Conservation (phyloP, 805 yeast genomes). For the Candida awuae region DNA sequence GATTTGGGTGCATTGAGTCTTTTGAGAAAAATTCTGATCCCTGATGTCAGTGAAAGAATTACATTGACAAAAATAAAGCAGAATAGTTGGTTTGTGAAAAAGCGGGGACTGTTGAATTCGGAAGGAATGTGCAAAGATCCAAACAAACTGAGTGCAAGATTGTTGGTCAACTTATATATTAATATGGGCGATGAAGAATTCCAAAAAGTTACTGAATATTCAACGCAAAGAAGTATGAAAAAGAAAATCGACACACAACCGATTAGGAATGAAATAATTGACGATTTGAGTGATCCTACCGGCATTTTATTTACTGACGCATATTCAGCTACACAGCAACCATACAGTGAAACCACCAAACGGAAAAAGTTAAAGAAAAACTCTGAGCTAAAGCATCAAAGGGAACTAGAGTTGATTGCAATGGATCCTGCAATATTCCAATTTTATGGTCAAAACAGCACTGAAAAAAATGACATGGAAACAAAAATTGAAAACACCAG, state of each 20-base stretch:
- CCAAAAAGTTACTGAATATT: slow-evolving; percentile 22
- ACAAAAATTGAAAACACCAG: slow-evolving; percentile 12
- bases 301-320: slow-evolving; percentile 20
- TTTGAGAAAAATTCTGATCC: slow-evolving; percentile 44
- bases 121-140: slow-evolving; percentile 51
- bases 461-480: slow-evolving; percentile 12
- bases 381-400: slow-evolving; percentile 21
- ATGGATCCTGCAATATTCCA: slow-evolving; percentile 46
- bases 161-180: slow-evolving; percentile 45
- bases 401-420: slow-evolving; percentile 31
- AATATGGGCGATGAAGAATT: slow-evolving; percentile 45
- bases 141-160: slow-evolving; percentile 38
- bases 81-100: slow-evolving; percentile 50
- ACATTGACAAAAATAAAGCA: slow-evolving; percentile 33
- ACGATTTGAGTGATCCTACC: slow-evolving; percentile 26
- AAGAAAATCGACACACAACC: slow-evolving; percentile 40
- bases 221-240: slow-evolving; percentile 12
- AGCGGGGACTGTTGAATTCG: slow-evolving; percentile 34
- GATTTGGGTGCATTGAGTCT: slow-evolving; percentile 43
- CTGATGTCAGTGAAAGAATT: slow-evolving; percentile 39
- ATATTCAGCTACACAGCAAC: slow-evolving; percentile 37
- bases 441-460: slow-evolving; percentile 23
- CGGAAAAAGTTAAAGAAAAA: slow-evolving; percentile 24
- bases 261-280: slow-evolving; percentile 28
- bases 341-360: slow-evolving; percentile 31